A percentile compares a stretch with the other conserved stretches of the same genome.
These are phyloP conservation scores for Psilocybe subaeruginosa DNA, from an alignment of 768 basidiomycete species.

Conservation along the genomic window DNA sequence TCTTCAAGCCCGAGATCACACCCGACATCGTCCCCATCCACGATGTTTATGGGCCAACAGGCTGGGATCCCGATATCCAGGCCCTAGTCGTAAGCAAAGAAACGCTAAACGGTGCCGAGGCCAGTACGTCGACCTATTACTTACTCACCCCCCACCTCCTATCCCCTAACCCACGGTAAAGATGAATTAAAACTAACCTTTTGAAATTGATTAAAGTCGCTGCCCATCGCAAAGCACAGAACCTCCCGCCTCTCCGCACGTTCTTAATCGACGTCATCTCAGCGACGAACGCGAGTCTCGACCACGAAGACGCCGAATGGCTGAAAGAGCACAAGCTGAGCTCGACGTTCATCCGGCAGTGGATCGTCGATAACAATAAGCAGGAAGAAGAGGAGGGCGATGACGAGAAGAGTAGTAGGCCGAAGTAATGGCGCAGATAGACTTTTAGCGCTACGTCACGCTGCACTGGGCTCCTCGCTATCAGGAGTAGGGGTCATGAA, in stretches of 20 bases:
- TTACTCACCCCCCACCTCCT: not conserved
- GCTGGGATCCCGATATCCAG: conserved; percentile 85
- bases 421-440: no score
- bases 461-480: no score
- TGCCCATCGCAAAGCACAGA: conserved; percentile 53
- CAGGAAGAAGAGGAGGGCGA: conserved; percentile 22
- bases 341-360: conserved; percentile 89
- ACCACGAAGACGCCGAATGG: conserved; percentile 65
- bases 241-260: conserved; percentile 60
- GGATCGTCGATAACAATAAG: conserved; percentile 61
- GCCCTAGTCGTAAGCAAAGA: conserved; percentile 92
- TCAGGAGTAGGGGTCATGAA: no score
- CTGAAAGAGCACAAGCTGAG: conserved; percentile 89
- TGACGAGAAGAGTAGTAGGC: not conserved
- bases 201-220: conserved; percentile 51
- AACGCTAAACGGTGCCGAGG: conserved; percentile 73
- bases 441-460: no score
- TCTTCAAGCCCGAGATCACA: conserved; percentile 68
- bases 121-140: conserved; percentile 52
- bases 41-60: conserved; percentile 94
- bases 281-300: conserved; percentile 56
- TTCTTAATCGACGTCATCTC: conserved; percentile 93
- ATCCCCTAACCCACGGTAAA: not conserved
- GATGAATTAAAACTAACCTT: not conserved
- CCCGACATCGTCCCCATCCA: conserved; percentile 74